phyloP scores from a whole-genome alignment of 2,329 filamentous ascomycete species.

The Phialophora expanda region DNA sequence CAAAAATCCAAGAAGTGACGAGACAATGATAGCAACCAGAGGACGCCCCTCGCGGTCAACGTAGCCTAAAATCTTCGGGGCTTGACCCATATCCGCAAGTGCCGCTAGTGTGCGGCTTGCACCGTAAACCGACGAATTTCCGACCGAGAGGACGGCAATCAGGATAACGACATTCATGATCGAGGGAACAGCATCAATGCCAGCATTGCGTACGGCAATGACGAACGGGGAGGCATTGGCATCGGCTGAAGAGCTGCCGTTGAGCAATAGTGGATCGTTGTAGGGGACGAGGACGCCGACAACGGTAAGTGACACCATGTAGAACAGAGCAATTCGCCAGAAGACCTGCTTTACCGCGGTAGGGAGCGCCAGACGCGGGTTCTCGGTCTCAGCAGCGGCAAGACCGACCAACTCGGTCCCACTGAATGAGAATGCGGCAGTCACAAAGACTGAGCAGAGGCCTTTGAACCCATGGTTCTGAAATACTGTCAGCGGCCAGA shows the following conservation, averaged over 20 bases:
- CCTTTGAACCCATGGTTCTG: slow-evolving; percentile 69
- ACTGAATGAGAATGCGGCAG: slow-evolving; percentile 66
- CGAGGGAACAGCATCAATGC: slow-evolving; percentile 78
- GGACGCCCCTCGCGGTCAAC: slow-evolving; percentile 83
- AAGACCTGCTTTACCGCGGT: slow-evolving; percentile 89
- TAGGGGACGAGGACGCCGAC: slow-evolving; percentile 84
- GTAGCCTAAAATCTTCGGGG: slow-evolving; percentile 76
- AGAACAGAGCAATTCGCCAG: slow-evolving; percentile 91
- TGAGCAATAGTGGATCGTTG: slow-evolving; percentile 67
- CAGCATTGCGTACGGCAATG: slow-evolving; percentile 84
- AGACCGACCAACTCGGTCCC: slow-evolving; percentile 68
- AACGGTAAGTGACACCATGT: slow-evolving; percentile 79
- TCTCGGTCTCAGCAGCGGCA: slow-evolving; percentile 63
- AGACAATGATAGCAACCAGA: slow-evolving; percentile 71
- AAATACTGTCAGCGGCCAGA: slow-evolving; percentile 68
- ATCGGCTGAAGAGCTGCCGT: slow-evolving; percentile 63
- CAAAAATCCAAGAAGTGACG: slow-evolving; percentile 72
- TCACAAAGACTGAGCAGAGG: slow-evolving; percentile 67
- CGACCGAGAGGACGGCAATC: slow-evolving; percentile 85
- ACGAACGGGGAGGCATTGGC: slow-evolving; percentile 87
- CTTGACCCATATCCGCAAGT: slow-evolving; percentile 84
- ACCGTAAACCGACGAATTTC: slow-evolving; percentile 89
- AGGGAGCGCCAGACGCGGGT: slow-evolving; percentile 73
- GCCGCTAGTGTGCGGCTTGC: slow-evolving; percentile 88
- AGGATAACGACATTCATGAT: slow-evolving; percentile 97